Evolutionary conservation across 139 green algal genomes (phyloP).

Genomic region (Tetraselmis striata): DNA sequence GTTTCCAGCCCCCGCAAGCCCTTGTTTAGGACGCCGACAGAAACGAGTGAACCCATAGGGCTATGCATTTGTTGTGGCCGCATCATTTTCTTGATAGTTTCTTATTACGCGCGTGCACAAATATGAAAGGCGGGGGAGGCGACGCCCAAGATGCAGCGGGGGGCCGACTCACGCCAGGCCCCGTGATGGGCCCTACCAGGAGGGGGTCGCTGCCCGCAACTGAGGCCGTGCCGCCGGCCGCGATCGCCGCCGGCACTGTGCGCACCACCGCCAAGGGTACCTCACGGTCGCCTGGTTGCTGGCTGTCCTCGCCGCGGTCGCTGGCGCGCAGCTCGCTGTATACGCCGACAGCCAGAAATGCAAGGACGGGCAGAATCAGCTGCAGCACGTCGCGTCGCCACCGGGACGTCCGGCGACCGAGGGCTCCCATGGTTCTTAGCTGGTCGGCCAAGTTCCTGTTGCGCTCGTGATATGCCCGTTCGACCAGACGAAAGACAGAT

Average conservation of each 20-base stretch:
- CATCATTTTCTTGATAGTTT: neutral
- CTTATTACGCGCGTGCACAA: neutral
- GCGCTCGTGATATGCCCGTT: too few relatives aligned
- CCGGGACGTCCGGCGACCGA: too few relatives aligned
- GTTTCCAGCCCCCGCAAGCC: neutral
- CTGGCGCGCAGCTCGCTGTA: neutral
- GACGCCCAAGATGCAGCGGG: neutral
- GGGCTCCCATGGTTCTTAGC: too few relatives aligned
- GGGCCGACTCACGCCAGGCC: neutral
- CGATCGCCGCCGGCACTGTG: neutral
- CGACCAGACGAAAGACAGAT: too few relatives aligned
- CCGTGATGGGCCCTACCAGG: neutral
- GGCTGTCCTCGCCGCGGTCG: neutral
- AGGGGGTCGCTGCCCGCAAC: neutral
- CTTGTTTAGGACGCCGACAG: neutral
- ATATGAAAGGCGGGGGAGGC: neutral
- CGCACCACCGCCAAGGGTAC: neutral
- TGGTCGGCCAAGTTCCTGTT: too few relatives aligned
- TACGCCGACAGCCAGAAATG: neutral
- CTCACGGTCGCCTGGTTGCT: neutral
- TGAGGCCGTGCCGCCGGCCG: neutral
- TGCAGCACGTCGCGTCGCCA: too few relatives aligned
- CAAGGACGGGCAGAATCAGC: too few relatives aligned
- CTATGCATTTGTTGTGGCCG: too few relatives aligned
- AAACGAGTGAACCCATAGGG: too few relatives aligned